A percentile compares a stretch with the other conserved stretches of the same genome.
Evolutionary conservation across 2,329 filamentous ascomycete species (phyloP).

Genomic region (Penicillium sp.): DNA sequence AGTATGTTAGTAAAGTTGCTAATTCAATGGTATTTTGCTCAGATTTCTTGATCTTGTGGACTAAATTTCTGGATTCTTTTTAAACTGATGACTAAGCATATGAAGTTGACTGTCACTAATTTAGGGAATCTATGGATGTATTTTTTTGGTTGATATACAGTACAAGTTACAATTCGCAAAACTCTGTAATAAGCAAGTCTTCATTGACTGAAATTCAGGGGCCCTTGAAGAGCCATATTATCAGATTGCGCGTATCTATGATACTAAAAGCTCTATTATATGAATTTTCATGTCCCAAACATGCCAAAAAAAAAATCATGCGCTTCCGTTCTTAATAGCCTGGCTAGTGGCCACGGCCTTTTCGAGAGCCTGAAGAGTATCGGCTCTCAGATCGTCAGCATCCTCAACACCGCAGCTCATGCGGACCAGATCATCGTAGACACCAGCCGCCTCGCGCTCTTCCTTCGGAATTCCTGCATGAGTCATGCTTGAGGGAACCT

Average conservation of each 20-base stretch:
- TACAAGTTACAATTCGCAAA: too few relatives aligned
- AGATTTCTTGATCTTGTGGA: not conserved
- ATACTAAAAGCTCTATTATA: conserved; percentile 6
- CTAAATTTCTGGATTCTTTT: conserved; percentile 17
- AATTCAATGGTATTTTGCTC: not conserved
- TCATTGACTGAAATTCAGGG: not conserved
- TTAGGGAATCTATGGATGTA: not conserved
- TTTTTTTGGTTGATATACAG: not conserved
- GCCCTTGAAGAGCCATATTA: not conserved
- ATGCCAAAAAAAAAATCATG: conserved; percentile 15
- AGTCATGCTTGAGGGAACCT: conserved; percentile 95
- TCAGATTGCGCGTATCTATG: conserved; percentile 2
- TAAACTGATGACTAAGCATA: conserved; percentile 25
- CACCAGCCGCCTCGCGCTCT: conserved; percentile 87
- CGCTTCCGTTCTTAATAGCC: conserved; percentile 50
- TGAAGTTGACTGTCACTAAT: not conserved
- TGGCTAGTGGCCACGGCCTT: conserved; percentile 63
- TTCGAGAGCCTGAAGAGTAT: conserved; percentile 83
- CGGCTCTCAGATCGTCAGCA: conserved; percentile 77
- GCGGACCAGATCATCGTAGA: conserved; percentile 92
- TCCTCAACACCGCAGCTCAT: conserved; percentile 96
- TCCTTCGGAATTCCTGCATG: conserved; percentile 93
- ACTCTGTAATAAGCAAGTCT: not conserved
- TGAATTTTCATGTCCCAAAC: not conserved
- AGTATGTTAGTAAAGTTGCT: not conserved